Evolutionary conservation across 2,329 filamentous ascomycete species (phyloP).

Genomic region (Ophiosphaerella narmari): DNA sequence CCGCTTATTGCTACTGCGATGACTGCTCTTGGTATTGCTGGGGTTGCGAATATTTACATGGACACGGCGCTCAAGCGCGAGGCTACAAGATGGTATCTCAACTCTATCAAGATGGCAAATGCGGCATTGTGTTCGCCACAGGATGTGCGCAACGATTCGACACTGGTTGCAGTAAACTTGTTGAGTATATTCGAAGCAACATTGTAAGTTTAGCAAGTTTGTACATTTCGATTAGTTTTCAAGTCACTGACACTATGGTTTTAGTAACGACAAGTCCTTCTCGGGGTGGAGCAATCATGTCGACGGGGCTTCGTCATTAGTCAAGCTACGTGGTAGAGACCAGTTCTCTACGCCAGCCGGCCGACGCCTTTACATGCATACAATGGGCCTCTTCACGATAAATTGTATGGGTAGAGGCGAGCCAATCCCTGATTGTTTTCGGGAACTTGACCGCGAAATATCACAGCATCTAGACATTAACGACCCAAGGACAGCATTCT

Average conservation of each 20-base stretch:
- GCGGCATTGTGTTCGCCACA: constrained; percentile 30
- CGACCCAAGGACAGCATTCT: constrained; percentile 35
- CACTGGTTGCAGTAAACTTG: constrained; percentile 36
- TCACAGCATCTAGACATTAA: constrained; percentile 19
- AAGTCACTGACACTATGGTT: no score
- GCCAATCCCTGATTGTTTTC: constrained; percentile 29
- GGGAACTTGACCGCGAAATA: constrained; percentile 30
- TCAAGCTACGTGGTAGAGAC: constrained; percentile 35
- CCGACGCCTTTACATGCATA: constrained; percentile 40
- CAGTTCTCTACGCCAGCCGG: constrained; percentile 37
- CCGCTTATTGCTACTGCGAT: constrained; percentile 39
- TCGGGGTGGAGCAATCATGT: constrained; percentile 43
- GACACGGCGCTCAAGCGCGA: constrained; percentile 32
- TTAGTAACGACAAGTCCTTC: constrained; percentile 30
- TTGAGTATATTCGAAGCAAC: constrained; percentile 43
- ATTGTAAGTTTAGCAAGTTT: constrained; percentile 1
- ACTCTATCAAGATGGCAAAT: constrained; percentile 41
- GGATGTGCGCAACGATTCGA: constrained; percentile 35
- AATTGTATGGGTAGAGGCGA: constrained; percentile 34
- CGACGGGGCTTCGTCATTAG: constrained; percentile 38
- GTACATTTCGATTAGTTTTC: no score
- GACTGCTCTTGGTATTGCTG: constrained; percentile 42
- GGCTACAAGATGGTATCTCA: constrained; percentile 37
- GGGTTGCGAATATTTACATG: constrained; percentile 34
- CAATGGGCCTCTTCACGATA: constrained; percentile 30